Conservation (phyloP, 2,329 filamentous ascomycete genomes). For the Clathrospora elynae region DNA sequence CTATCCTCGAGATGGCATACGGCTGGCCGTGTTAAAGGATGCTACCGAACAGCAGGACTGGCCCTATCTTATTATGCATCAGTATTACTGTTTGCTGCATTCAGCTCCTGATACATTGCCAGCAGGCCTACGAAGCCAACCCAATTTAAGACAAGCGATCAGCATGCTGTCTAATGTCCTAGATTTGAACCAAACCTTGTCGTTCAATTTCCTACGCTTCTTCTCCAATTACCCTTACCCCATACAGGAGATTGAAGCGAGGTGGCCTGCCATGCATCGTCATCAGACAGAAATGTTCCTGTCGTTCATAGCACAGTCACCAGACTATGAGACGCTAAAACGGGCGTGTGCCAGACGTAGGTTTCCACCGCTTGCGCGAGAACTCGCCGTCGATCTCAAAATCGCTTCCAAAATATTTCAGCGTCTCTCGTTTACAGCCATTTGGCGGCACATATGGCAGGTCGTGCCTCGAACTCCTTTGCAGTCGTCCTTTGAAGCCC, state of each 20-base stretch:
- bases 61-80: conserved; percentile 40
- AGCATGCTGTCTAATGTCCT: conserved; percentile 53
- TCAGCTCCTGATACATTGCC: conserved; percentile 47
- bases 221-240: conserved; percentile 56
- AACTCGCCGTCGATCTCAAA: conserved; percentile 57
- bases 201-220: conserved; percentile 49
- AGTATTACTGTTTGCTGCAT: conserved; percentile 36
- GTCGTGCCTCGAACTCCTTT: neutral
- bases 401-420: conserved; percentile 60
- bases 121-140: conserved; percentile 45
- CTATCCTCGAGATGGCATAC: conserved; percentile 12
- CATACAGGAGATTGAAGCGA: conserved; percentile 32
- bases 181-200: conserved; percentile 53
- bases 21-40: conserved; percentile 43
- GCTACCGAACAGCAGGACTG: conserved; percentile 36
- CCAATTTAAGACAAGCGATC: conserved; percentile 37
- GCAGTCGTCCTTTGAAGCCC: conserved; percentile 11
- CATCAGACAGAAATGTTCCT: conserved; percentile 41
- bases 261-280: conserved; percentile 32
- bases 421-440: conserved; percentile 59
- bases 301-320: conserved; percentile 52
- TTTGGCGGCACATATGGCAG: conserved; percentile 53
- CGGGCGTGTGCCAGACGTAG: conserved; percentile 25
- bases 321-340: conserved; percentile 16
- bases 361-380: conserved; percentile 63